Evolutionary conservation across 306 rosid species (phyloP).

Genomic region (Styphnolobium japonicum): DNA sequence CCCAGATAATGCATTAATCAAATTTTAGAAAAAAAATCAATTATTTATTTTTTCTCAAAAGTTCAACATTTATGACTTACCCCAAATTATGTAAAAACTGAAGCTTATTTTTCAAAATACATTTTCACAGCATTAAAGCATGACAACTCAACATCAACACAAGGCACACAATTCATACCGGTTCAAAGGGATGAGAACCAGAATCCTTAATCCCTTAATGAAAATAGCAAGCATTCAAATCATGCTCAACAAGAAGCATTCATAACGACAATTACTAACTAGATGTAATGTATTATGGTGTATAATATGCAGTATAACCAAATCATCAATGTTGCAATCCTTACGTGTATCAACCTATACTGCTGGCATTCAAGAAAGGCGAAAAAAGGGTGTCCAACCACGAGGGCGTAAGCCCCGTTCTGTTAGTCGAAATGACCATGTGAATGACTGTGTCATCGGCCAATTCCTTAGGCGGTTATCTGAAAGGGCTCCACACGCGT

Average conservation of each 20-base stretch:
- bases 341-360: neutral
- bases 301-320: neutral
- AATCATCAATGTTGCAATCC: neutral
- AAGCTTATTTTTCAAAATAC: neutral
- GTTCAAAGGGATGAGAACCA: neutral
- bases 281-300: neutral
- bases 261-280: neutral
- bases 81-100: neutral
- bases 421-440: slow-evolving; percentile 19
- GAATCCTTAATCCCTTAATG: neutral
- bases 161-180: neutral
- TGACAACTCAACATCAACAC: neutral
- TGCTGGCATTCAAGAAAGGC: too few species aligned
- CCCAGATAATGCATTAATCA: too few species aligned
- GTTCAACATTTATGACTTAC: too few species aligned
- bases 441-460: slow-evolving; percentile 28
- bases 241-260: neutral
- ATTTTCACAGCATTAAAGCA: neutral
- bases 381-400: neutral
- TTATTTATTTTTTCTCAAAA: too few species aligned
- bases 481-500: slow-evolving; percentile 31
- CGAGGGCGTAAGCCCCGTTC: slow-evolving; percentile 41
- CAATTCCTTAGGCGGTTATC: neutral
- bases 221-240: neutral
- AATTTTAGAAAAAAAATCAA: too few species aligned